A percentile compares a stretch with the other conserved stretches of the same genome.
These are phyloP conservation scores for Aspergillus arachidicola DNA, from an alignment of 2,329 filamentous ascomycete species.

Conservation along the genomic window DNA sequence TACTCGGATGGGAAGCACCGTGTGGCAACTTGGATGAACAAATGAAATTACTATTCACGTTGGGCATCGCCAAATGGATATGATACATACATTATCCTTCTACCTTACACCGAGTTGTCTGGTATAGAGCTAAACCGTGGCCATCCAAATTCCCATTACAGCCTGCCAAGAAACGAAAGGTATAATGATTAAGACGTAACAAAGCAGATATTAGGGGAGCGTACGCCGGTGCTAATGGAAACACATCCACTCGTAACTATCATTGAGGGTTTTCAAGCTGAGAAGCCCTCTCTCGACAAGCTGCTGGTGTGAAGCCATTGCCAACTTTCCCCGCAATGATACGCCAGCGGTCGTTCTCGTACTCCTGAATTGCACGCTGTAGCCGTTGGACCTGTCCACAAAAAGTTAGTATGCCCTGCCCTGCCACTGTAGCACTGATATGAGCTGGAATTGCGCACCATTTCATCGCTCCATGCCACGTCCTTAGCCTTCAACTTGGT, in stretches of 20 bases:
- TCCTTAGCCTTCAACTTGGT: conserved; percentile 94
- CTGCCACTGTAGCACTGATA: background rate
- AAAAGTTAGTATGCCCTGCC: conserved; percentile 12
- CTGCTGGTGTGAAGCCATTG: conserved; percentile 81
- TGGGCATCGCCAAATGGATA: background rate
- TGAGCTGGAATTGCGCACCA: conserved; percentile 56
- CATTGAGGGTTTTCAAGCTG: conserved; percentile 27
- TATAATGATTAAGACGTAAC: background rate
- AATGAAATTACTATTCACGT: background rate
- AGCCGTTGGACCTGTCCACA: conserved; percentile 38
- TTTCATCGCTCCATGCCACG: conserved; percentile 90
- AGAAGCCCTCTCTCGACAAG: conserved; percentile 79
- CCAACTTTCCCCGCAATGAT: conserved; percentile 90
- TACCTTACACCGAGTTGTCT: background rate
- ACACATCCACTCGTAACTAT: conserved; percentile 14
- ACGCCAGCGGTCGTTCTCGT: conserved; percentile 76
- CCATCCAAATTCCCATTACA: conserved; percentile 3
- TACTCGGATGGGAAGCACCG: no score
- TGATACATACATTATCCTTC: conserved; percentile 4
- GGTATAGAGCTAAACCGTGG: conserved; percentile 3
- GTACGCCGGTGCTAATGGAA: background rate
- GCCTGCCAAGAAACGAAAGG: conserved; percentile 1
- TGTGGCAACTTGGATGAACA: background rate
- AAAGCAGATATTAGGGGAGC: background rate
- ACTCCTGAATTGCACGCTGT: conserved; percentile 43